phyloP scores from a whole-genome alignment of 176 grass and related monocot genomes.

The Musa itinerans region DNA sequence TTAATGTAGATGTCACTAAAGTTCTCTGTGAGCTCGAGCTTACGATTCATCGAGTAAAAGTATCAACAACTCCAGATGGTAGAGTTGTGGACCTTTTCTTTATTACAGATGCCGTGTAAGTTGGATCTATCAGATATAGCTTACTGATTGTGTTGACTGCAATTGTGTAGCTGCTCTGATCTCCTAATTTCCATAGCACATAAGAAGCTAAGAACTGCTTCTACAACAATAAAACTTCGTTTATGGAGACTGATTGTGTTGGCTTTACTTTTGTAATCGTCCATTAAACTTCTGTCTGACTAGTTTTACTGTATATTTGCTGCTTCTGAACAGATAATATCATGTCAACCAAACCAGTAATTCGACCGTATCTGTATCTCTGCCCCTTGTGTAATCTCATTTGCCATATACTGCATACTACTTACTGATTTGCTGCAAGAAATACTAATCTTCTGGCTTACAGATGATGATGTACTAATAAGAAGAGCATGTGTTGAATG shows the following conservation, averaged over 20 bases:
- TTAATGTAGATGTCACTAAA: slow-evolving; percentile 57
- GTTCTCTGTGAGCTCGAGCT: slow-evolving; percentile 70
- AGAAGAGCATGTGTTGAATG: neutral
- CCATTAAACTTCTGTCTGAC: neutral
- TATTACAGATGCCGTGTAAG: slow-evolving; percentile 85
- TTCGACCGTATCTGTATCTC: no score
- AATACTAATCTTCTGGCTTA: neutral
- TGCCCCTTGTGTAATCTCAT: no score
- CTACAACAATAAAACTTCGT: neutral
- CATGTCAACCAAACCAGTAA: no score
- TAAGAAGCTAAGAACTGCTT: neutral
- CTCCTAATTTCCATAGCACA: neutral
- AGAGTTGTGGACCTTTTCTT: slow-evolving; percentile 89
- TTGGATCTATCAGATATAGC: neutral
- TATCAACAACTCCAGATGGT: slow-evolving; percentile 79
- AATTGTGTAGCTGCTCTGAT: neutral
- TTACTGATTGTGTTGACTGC: neutral
- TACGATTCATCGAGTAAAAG: slow-evolving; percentile 85
- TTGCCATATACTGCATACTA: no score
- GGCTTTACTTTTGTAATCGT: neutral
- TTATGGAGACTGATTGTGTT: neutral
- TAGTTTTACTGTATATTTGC: no score
- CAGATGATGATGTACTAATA: neutral
- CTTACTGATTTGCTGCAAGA: no score
- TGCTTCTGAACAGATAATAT: no score